phyloP scores from a whole-genome alignment of 2,329 filamentous ascomycete genomes.

The Botrytis sinoallii region DNA sequence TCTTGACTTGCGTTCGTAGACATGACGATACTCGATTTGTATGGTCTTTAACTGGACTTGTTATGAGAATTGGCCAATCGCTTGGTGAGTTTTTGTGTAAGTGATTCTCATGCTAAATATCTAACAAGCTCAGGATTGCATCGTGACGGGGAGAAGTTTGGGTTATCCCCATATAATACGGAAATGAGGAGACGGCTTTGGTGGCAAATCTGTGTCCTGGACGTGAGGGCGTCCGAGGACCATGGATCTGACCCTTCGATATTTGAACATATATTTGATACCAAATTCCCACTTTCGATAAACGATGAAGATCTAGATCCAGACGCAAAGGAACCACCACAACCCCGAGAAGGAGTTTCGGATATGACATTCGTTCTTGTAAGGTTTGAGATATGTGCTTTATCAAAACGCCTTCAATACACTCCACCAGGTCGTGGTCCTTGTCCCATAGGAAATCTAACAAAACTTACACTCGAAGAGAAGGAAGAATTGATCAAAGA shows the following conservation, averaged over 20 bases:
- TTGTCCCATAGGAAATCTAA: slow-evolving; percentile 12
- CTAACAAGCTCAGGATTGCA: slow-evolving; percentile 43
- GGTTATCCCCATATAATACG: slow-evolving; percentile 55
- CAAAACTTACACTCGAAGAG: slow-evolving; percentile 31
- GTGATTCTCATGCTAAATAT: background rate
- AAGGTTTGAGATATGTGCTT: slow-evolving; percentile 37
- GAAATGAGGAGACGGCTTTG: slow-evolving; percentile 59
- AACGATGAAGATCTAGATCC: slow-evolving; percentile 48
- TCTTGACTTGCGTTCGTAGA: slow-evolving; percentile 52
- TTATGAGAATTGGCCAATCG: slow-evolving; percentile 56
- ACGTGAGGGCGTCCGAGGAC: slow-evolving; percentile 59
- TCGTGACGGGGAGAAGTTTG: slow-evolving; percentile 54
- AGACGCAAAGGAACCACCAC: slow-evolving; percentile 31
- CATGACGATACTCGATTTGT: slow-evolving; percentile 43
- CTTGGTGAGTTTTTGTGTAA: slow-evolving; percentile 36
- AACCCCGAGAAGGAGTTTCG: slow-evolving; percentile 36
- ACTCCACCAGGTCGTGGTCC: slow-evolving; percentile 26
- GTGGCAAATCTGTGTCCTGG: slow-evolving; percentile 60
- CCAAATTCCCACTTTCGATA: slow-evolving; percentile 48
- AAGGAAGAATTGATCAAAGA: slow-evolving; percentile 36
- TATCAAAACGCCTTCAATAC: slow-evolving; percentile 32
- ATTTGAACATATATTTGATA: slow-evolving; percentile 56
- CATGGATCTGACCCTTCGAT: slow-evolving; percentile 62
- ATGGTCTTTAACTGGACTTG: slow-evolving; percentile 58
- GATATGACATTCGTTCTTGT: slow-evolving; percentile 42